Evolutionary conservation across 305 asterid genomes (phyloP).

Genomic region (Fraxinus sp.): DNA sequence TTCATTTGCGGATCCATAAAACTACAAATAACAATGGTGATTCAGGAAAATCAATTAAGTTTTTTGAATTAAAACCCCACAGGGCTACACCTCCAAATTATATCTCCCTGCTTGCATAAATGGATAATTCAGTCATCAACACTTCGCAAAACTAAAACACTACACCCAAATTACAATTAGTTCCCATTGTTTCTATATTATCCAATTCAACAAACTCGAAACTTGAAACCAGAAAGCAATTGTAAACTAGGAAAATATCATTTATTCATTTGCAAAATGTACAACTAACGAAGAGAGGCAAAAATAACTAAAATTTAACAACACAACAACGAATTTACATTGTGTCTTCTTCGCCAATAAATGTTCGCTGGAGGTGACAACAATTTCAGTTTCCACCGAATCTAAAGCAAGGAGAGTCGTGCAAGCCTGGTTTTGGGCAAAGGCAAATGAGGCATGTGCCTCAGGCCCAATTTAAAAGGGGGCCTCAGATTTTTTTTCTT

Average conservation of each 20-base stretch:
- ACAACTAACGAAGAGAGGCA: not conserved
- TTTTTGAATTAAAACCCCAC: not conserved
- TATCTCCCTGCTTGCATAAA: not conserved
- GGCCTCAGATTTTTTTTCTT: no score
- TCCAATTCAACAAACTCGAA: constrained; percentile 7
- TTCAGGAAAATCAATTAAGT: not conserved
- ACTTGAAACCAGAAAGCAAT: not conserved
- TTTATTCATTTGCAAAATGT: not conserved
- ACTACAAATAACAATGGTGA: not conserved
- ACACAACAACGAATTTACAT: constrained; percentile 25
- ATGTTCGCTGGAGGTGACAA: constrained; percentile 54
- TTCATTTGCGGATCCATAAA: constrained; percentile 29
- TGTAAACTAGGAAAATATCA: not conserved
- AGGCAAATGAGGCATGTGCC: no score
- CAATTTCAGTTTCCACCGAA: no score
- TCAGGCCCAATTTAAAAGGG: no score
- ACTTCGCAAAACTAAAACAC: not conserved
- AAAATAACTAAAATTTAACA: not conserved
- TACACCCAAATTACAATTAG: not conserved
- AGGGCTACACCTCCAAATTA: not conserved
- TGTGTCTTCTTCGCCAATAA: constrained; percentile 56
- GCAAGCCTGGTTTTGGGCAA: no score
- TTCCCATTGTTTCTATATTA: not conserved
- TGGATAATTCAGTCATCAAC: not conserved
- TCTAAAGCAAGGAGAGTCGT: no score